Conservation (phyloP, 306 rosid genomes). For the Delonix regia region DNA sequence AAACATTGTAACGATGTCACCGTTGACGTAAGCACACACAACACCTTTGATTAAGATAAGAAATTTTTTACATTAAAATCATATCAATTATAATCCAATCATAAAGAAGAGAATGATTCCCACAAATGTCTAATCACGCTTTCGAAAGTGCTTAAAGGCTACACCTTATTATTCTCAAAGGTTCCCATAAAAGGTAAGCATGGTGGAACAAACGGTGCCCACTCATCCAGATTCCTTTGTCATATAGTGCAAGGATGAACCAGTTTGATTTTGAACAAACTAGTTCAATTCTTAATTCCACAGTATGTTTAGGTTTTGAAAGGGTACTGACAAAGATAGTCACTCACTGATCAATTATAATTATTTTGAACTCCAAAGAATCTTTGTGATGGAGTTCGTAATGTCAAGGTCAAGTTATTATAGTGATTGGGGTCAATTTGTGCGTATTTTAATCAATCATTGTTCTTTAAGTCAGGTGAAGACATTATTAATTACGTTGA, state of each 20-base stretch:
- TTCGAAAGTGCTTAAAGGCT: slow-evolving; percentile 32
- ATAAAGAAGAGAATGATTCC: slow-evolving; percentile 32
- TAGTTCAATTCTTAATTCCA: slow-evolving; percentile 20
- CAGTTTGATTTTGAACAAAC: neutral
- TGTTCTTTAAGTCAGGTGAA: too few relatives aligned
- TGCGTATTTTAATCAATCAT: neutral
- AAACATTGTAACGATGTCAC: neutral
- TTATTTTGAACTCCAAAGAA: neutral
- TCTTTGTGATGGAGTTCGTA: too few relatives aligned
- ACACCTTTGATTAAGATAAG: neutral
- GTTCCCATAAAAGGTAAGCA: slow-evolving; percentile 19
- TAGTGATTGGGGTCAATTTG: neutral
- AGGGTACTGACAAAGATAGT: slow-evolving; percentile 25
- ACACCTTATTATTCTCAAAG: slow-evolving; percentile 13
- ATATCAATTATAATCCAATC: neutral
- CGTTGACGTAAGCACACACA: neutral
- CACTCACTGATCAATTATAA: slow-evolving; percentile 10
- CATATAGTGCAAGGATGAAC: slow-evolving; percentile 29
- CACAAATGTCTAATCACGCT: slow-evolving; percentile 43
- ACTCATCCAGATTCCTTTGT: slow-evolving; percentile 41
- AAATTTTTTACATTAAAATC: too few relatives aligned
- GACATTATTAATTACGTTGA: too few relatives aligned
- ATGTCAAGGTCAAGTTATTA: too few relatives aligned
- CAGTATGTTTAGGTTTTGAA: slow-evolving; percentile 27
- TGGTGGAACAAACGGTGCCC: slow-evolving; percentile 46